Conservation (phyloP, 192 early-diverging fungal species). For the Backusella tarrabulga region DNA sequence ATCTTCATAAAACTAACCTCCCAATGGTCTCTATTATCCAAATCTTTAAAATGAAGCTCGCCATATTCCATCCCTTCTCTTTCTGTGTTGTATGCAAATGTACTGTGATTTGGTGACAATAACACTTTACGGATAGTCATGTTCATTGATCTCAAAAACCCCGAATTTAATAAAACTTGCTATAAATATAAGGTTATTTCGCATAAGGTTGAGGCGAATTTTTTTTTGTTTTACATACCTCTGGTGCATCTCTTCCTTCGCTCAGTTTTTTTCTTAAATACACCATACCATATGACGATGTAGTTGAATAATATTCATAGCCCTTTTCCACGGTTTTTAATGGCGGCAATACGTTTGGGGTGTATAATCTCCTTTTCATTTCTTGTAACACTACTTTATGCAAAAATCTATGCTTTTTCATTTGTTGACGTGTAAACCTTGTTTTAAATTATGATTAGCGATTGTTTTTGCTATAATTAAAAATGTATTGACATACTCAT, state of each 20-base stretch:
- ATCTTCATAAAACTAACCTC: conserved; percentile 2
- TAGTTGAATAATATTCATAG: conserved; percentile 55
- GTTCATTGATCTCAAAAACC: conserved; percentile 45
- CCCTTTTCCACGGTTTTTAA: conserved; percentile 45
- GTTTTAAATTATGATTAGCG: neutral
- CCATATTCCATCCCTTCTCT: conserved; percentile 54
- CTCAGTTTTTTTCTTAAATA: conserved; percentile 46
- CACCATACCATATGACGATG: conserved; percentile 44
- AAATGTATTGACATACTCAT: conserved; percentile 37
- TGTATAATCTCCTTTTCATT: conserved; percentile 50
- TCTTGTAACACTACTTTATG: conserved; percentile 38
- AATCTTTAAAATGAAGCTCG: conserved; percentile 48
- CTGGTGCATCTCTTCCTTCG: conserved; percentile 35
- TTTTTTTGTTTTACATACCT: conserved; percentile 30
- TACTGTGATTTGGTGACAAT: conserved; percentile 49
- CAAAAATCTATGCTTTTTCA: conserved; percentile 16
- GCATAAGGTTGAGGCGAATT: neutral
- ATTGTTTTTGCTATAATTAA: neutral
- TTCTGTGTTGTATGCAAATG: conserved; percentile 51
- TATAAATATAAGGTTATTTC: conserved; percentile 13
- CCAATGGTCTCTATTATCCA: conserved; percentile 33
- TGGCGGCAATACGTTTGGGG: conserved; percentile 38
- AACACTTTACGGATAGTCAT: conserved; percentile 47
- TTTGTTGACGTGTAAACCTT: conserved; percentile 25
- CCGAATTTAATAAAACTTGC: conserved; percentile 53